Evolutionary conservation across 495 filamentous ascomycete species (phyloP).

Genomic region (Aspergillus sclerotiicarbonarius): DNA sequence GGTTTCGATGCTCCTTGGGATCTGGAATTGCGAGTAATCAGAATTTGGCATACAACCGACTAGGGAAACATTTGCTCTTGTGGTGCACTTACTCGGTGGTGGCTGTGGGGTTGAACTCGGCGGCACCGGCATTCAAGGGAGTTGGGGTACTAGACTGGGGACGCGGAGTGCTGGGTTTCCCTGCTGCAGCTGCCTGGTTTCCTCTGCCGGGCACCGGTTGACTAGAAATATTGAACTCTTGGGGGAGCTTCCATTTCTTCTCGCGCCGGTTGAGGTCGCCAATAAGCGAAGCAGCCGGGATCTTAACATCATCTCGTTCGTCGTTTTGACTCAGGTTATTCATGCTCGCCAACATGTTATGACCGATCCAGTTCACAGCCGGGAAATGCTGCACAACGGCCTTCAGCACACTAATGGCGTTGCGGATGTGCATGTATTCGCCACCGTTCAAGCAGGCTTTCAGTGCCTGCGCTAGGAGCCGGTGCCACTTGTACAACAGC

Average conservation of each 20-base stretch:
- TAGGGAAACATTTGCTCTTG: not conserved
- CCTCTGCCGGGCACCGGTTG: conserved; percentile 16
- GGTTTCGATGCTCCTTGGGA: conserved; percentile 30
- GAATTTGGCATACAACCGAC: conserved; percentile 4
- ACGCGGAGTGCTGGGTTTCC: conserved; percentile 38
- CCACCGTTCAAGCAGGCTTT: conserved; percentile 72
- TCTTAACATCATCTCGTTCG: conserved; percentile 81
- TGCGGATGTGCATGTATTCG: conserved; percentile 98
- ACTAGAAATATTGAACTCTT: conserved; percentile 59
- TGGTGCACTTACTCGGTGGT: conserved; percentile 41
- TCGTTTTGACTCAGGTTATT: conserved; percentile 65
- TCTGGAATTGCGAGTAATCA: conserved; percentile 22
- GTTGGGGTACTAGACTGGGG: conserved; percentile 36
- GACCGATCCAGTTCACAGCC: conserved; percentile 82
- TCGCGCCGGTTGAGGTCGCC: conserved; percentile 78
- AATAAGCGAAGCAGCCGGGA: conserved; percentile 80
- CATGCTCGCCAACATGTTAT: conserved; percentile 64
- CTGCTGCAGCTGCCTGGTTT: conserved; percentile 16
- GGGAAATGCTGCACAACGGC: conserved; percentile 77
- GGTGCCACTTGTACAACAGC: conserved; percentile 87
- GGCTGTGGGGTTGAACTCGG: conserved; percentile 45
- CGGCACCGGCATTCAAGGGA: conserved; percentile 45
- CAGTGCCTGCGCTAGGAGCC: conserved; percentile 68
- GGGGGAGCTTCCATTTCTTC: conserved; percentile 80
- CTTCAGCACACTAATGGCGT: conserved; percentile 90